A percentile compares a stretch with the other conserved stretches of the same genome.
phyloP scores from a whole-genome alignment of 306 rosid genomes.

The Arachis hypogaea region DNA sequence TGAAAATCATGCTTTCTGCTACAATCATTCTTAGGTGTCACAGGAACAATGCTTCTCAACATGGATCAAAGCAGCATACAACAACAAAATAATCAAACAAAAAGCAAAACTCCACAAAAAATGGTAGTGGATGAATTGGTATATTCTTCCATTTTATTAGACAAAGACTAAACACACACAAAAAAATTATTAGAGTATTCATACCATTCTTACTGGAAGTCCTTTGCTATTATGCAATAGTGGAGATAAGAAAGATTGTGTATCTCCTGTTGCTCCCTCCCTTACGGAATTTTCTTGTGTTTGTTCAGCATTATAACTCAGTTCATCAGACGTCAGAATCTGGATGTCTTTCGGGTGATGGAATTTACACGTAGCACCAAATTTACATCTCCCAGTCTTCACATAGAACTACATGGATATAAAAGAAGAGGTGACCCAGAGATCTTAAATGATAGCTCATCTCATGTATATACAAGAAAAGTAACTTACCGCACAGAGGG shows the following conservation, averaged over 20 bases:
- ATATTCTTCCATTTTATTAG: slow-evolving; percentile 11
- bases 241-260: slow-evolving; percentile 57
- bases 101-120: background rate
- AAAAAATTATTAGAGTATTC: slow-evolving; percentile 25
- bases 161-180: slow-evolving; percentile 23
- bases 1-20: slow-evolving; percentile 10
- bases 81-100: slow-evolving; percentile 20
- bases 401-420: slow-evolving; percentile 75
- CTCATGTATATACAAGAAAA: slow-evolving; percentile 30
- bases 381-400: slow-evolving; percentile 91
- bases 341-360: slow-evolving; percentile 89
- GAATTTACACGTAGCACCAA: slow-evolving; percentile 82
- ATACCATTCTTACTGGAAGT: slow-evolving; percentile 93
- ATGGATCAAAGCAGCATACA: slow-evolving; percentile 32
- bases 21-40: slow-evolving; percentile 22
- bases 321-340: slow-evolving; percentile 60
- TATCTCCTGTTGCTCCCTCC: slow-evolving; percentile 51
- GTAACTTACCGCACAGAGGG: slow-evolving; percentile 82
- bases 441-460: slow-evolving; percentile 25
- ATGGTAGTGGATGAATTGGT: slow-evolving; percentile 11
- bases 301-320: slow-evolving; percentile 50
- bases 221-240: slow-evolving; percentile 79
- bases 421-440: slow-evolving; percentile 28
- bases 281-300: slow-evolving; percentile 40
- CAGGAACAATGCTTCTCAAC: background rate